Base-by-base conservation (phyloP, 108 stramenopile genomes). In the Nannochloropsis gaditana region DNA sequence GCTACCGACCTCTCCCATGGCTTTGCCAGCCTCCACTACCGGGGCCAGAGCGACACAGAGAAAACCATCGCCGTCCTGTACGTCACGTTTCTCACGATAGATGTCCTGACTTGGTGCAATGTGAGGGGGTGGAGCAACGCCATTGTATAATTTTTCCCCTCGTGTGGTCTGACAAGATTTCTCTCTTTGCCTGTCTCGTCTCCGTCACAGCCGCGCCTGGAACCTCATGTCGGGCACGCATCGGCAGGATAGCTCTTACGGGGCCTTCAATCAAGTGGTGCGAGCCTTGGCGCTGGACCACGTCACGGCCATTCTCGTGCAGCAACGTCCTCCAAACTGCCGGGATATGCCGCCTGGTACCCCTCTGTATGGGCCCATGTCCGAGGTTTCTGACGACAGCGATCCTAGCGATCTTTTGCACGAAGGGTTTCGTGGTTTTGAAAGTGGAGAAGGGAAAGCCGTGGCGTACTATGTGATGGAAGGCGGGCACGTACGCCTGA, bases 201-300 rank as follows among this genome's bases (percentile, higher is more conserved):
- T 6, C 59, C n/a, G 19, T n/a, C 2, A 73, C n/a, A 73, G 59
- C 5, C 59, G 59, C 59, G 59, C 59, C 59, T 73, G 59, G 59
- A n/a, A n/a, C 59, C 59, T 73, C 8, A n/a, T 73, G 19, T 73
- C 59, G 59, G 59, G 59, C 59, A 73, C 59, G 59, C 59, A 73
- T n/a, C 59, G 59, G 59, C 59, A 73, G n/a, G 59, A 73, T n/a
- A 73, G 59, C 8, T 73, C 59, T 73, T n/a, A 73, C n/a, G 59
- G 59, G 59, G 59, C 59, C 4, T 73, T 73, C n/a, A 73, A 73
- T n/a, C 59, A 73, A n/a, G n/a, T 73, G 3, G 59, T 73, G 59
- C 59, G 59, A n/a, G 3, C 59, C 15, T 6, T 73, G 59, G 59
- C 59, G n/a, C 59, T 73, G 2, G 59, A 73, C n/a, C 59, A 73